These are phyloP conservation scores for Kwoniella pini DNA, from an alignment of 768 basidiomycete genomes.

Conservation along the genomic window DNA sequence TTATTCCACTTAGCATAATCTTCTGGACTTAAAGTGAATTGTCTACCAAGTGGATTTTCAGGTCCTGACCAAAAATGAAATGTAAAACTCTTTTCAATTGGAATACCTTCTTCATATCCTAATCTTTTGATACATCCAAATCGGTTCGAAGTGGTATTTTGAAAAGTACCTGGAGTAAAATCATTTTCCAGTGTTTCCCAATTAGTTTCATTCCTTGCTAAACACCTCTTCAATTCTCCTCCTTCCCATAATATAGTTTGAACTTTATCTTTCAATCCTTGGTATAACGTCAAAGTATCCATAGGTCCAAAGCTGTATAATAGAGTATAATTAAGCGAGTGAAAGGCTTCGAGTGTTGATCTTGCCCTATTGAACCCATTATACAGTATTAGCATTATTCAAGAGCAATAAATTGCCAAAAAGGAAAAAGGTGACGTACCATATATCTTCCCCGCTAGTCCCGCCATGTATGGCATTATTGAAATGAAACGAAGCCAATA, in stretches of 20 bases:
- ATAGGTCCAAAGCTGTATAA: slow-evolving; percentile 29
- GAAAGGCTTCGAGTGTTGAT: slow-evolving; percentile 31
- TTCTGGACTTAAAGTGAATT: slow-evolving; percentile 37
- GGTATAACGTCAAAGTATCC: slow-evolving; percentile 35
- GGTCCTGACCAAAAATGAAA: slow-evolving; percentile 41
- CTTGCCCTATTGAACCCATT: slow-evolving; percentile 3
- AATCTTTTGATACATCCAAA: slow-evolving; percentile 31
- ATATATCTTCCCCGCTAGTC: slow-evolving; percentile 28
- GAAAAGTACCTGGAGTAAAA: slow-evolving; percentile 21
- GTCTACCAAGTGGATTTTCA: slow-evolving; percentile 21
- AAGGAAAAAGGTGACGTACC: slow-evolving; percentile 6
- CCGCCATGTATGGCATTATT: slow-evolving; percentile 19
- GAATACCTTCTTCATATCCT: slow-evolving; percentile 34
- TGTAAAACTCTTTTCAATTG: slow-evolving; percentile 32
- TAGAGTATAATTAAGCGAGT: slow-evolving; percentile 32
- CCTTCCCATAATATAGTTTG: slow-evolving; percentile 28
- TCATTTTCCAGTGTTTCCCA: slow-evolving; percentile 11
- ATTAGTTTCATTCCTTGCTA: slow-evolving; percentile 16
- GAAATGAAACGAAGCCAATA: slow-evolving; percentile 26
- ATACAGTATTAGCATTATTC: not conserved
- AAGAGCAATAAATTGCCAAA: not conserved
- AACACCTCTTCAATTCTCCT: slow-evolving; percentile 17
- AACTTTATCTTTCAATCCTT: slow-evolving; percentile 28
- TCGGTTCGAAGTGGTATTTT: not conserved
- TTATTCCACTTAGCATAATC: slow-evolving; percentile 18